Evolutionary conservation across 257 asterid genomes (phyloP).

Genomic region (Solanum corneliomulleri): DNA sequence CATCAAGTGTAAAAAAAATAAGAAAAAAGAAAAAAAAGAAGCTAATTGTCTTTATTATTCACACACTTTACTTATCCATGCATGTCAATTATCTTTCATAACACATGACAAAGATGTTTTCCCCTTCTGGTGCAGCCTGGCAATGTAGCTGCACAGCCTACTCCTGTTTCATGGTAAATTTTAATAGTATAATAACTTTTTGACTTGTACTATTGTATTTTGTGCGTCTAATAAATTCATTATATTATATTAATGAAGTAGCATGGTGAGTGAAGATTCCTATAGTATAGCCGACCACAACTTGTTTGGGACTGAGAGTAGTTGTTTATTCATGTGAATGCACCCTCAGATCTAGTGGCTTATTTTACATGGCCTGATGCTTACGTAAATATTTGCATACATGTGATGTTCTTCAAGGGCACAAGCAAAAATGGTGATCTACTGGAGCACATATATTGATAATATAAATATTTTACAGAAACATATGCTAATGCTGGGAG

Average conservation of each 20-base stretch:
- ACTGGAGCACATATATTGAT: neutral
- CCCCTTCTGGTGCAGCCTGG: conserved; percentile 51
- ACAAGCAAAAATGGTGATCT: neutral
- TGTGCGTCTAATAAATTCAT: neutral
- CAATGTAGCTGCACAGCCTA: conserved; percentile 59
- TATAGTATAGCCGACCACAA: neutral
- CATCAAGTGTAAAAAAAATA: neutral
- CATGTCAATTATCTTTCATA: neutral
- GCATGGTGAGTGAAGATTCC: neutral
- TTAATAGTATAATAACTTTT: neutral
- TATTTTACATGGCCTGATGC: neutral
- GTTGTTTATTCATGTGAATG: neutral
- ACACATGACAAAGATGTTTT: neutral
- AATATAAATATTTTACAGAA: neutral
- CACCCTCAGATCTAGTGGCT: neutral
- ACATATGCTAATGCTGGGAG: neutral
- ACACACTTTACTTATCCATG: neutral
- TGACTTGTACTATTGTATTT: neutral
- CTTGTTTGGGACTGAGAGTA: neutral
- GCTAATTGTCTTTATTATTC: neutral
- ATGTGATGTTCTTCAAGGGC: neutral
- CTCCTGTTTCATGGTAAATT: conserved; percentile 76
- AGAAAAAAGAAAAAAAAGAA: too few species aligned
- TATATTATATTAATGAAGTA: neutral
- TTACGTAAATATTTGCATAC: neutral